Evolutionary conservation across 202 grass and related monocot species (phyloP), one percentile per base, ranked within the genome.

Genomic region (Sporobolus alterniflorus): DNA sequence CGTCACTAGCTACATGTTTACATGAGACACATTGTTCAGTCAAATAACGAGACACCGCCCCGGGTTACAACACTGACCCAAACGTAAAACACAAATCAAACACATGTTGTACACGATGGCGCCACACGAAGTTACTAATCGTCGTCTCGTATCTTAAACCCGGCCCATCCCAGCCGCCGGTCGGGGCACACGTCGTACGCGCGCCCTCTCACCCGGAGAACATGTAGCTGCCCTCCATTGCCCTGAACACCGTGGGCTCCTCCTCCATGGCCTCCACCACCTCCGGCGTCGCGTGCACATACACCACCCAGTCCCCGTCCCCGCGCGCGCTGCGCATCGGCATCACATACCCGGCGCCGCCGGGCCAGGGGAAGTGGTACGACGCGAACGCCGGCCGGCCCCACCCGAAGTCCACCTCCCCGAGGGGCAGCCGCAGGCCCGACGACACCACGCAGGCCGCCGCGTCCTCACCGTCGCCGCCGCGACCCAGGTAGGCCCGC

Each of bases 361-460:
- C 66, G 6, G 50, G 84, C 87, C 91, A 90, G 3, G 87, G 91
- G 60, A 89, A 88, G 46, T 87, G 84, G 81, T 90, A 89, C 41
- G 91, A 93, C 29, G 76, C 84, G 81, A 90, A 87, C 76, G 43
- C 81, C 26, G 91, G 65, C 7, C 26, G 70, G 12, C 91, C 87
- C 91, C 91, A 90, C 40, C 91, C 91, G 67, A 90, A 93, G 61
- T 90, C 87, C 67, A 82, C 87, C 66, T 88, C 67, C 16, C 48
- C 34, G 3, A 89, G 18, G 5, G 84, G 72, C 5, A 93, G 77
- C 20, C 71, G 18, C 51, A 64, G 51, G 41, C 87, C 88, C 44
- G 91, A 93, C 29, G 87, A 87, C 75, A 95, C 90, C 21, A 90
- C 82, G 62, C 90, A 92, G 1, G 82, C 75, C 20, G 7, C 15